Base-by-base conservation (phyloP, 148 eudicot species). In the Fagopyrum esculentum region DNA sequence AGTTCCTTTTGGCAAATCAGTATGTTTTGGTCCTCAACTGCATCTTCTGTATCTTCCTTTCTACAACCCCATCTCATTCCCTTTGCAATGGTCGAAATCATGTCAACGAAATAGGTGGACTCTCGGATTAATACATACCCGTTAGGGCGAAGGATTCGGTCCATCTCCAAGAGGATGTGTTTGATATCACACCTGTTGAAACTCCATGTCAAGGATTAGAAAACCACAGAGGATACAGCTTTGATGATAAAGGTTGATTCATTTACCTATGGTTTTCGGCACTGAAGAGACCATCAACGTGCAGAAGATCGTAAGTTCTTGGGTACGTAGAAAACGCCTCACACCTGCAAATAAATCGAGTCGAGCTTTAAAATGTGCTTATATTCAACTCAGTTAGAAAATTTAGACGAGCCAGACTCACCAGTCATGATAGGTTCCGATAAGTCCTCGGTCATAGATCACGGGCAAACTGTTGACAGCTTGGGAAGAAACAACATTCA, bases 291-390 rank as follows among this genome's bases (percentile, higher is more conserved):
- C 88, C 87, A 76, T 92, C 97, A 6, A 85, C 76, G 76, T 95
- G 98, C 70, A 94, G 90, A 45, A 95, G 93, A 82, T 95, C 98
- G 55, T 95, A 95, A 4, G 98, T 95, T 60, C 98, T 89, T 75
- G 98, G 98, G 81, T 95, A 95, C 26, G 98, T 92, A 17, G 98
- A 95, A 82, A 95, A 92, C 54, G 98, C 96, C 83, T 95, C 98
- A 63, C 98, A 95, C 98, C 98, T 95, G 66, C 48, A 49, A 69
- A 50, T 29, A 46, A 52, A 64, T 22, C 26, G 26, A 22, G 26
- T 22, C 26, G 26, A 22, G 26, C 26, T 22, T 4, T 2, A 4
- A 16, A n/a, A 22, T 8, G 22, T 7, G 11, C 0, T 2, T 5
- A 35, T 35, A 35, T 35, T 35, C 40, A 0, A 35, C 40, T 35